Conservation (phyloP, 805 yeast genomes). For the Metschnikowia gelsemii region DNA sequence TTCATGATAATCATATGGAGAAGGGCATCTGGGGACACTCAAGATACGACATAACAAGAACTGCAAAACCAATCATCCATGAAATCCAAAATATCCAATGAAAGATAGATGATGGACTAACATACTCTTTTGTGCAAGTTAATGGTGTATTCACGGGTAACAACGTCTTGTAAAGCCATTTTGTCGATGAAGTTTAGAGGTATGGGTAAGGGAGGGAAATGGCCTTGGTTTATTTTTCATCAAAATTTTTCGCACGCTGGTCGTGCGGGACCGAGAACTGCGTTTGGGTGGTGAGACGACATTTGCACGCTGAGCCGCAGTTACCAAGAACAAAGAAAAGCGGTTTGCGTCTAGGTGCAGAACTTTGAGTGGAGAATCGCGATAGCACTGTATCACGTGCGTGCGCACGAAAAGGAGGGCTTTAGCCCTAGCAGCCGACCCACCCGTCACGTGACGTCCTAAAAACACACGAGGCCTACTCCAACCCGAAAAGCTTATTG, state of each 20-base stretch:
- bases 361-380: no score
- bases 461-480: slow-evolving; percentile 17
- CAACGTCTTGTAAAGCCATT: slow-evolving; percentile 96
- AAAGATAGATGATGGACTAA: slow-evolving; percentile 21
- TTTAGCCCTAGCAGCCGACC: slow-evolving; percentile 1
- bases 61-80: no score
- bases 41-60: no score
- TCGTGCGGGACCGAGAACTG: slow-evolving; percentile 16
- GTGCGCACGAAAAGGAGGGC: background rate
- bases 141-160: slow-evolving; percentile 99
- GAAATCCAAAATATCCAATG: no score
- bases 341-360: no score
- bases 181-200: slow-evolving; percentile 32
- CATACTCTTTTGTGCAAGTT: slow-evolving; percentile 99
- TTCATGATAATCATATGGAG: no score
- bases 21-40: no score
- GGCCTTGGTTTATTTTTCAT: slow-evolving; percentile 16
- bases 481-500: slow-evolving; percentile 37
- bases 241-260: slow-evolving; percentile 20
- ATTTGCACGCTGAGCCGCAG: background rate
- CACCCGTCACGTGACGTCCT: no score
- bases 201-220: slow-evolving; percentile 4
- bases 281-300: background rate
- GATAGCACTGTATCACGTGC: slow-evolving; percentile 9
- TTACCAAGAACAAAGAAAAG: no score